Evolutionary conservation across 441 rosid species (phyloP).

Genomic region (Euphorbia schlechtendalii): DNA sequence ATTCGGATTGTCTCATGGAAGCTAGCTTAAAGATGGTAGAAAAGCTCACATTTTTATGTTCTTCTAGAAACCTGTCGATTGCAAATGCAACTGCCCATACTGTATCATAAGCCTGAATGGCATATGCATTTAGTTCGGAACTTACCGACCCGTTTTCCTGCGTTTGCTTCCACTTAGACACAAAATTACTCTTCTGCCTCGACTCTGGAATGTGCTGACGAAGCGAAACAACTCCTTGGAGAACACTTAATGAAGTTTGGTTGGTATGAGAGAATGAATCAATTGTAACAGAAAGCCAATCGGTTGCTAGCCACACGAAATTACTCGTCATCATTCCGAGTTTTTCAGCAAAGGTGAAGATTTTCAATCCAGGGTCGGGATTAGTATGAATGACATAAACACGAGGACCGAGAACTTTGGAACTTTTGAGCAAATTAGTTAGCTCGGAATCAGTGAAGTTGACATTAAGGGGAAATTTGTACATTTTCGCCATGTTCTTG

Average conservation of each 20-base stretch:
- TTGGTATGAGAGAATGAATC: too few species aligned
- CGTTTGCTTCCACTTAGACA: conserved; percentile 43
- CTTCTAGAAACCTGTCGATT: conserved; percentile 43
- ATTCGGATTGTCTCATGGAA: conserved; percentile 21
- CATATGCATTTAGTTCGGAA: conserved; percentile 54
- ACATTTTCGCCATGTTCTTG: conserved; percentile 38
- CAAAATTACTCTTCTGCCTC: conserved; percentile 35
- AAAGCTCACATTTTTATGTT: conserved; percentile 48
- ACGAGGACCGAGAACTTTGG: conserved; percentile 53
- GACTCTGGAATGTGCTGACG: conserved; percentile 69
- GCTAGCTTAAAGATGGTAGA: conserved; percentile 32
- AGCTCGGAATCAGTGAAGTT: conserved; percentile 33
- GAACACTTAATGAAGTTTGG: conserved; percentile 24
- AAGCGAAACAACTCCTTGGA: conserved; percentile 63
- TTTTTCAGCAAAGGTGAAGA: conserved; percentile 48
- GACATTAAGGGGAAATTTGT: conserved; percentile 48
- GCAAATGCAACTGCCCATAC: conserved; percentile 73
- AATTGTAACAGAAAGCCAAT: conserved; percentile 78
- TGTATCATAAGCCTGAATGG: conserved; percentile 75
- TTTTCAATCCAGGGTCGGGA: conserved; percentile 56
- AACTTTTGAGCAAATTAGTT: conserved; percentile 35
- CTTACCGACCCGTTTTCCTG: conserved; percentile 34
- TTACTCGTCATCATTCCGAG: conserved; percentile 64
- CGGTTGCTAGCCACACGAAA: conserved; percentile 81
- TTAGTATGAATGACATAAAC: conserved; percentile 69